These are phyloP conservation scores for Debaryomyces sp. DNA, from an alignment of 1,139 yeast species.

Conservation along the genomic window DNA sequence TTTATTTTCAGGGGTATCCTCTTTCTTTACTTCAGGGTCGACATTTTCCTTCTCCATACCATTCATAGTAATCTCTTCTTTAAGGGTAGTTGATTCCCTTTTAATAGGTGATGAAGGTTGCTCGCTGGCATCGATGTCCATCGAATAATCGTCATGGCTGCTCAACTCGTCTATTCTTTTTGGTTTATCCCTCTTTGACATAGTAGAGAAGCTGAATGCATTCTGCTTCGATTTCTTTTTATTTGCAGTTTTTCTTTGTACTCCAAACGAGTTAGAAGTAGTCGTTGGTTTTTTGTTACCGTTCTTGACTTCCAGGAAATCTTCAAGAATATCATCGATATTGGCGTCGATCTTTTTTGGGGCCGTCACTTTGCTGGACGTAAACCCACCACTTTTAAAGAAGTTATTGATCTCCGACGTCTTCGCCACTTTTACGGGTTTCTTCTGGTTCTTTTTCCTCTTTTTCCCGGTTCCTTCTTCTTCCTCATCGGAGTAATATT, in stretches of 20 bases:
- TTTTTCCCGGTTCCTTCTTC: conserved; percentile 28
- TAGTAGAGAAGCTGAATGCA: conserved; percentile 31
- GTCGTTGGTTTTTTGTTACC: conserved; percentile 4
- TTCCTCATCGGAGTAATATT: conserved; percentile 59
- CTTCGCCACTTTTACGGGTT: conserved; percentile 47
- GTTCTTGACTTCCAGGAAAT: conserved; percentile 31
- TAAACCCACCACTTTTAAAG: conserved; percentile 44
- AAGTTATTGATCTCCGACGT: conserved; percentile 56
- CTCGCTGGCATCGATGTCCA: conserved; percentile 20
- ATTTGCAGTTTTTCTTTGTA: conserved; percentile 15
- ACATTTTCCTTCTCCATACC: conserved; percentile 18
- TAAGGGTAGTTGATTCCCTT: conserved; percentile 14
- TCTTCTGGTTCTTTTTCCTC: conserved; percentile 33
- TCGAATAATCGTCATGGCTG: conserved; percentile 16
- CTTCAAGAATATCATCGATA: conserved; percentile 50
- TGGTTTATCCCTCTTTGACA: conserved; percentile 21
- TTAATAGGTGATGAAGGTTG: conserved; percentile 40
- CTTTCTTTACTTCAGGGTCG: conserved; percentile 2
- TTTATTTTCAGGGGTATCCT: background rate
- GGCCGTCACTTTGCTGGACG: conserved; percentile 12
- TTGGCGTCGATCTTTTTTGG: conserved; percentile 35
- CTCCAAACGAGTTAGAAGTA: conserved; percentile 11
- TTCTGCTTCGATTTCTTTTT: conserved; percentile 16
- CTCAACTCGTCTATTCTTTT: conserved; percentile 15
- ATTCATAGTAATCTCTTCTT: conserved; percentile 12